A percentile compares a stretch with the other conserved stretches of the same genome.
Conservation (phyloP, 2,329 filamentous ascomycete genomes). For the Cercospora sp. region DNA sequence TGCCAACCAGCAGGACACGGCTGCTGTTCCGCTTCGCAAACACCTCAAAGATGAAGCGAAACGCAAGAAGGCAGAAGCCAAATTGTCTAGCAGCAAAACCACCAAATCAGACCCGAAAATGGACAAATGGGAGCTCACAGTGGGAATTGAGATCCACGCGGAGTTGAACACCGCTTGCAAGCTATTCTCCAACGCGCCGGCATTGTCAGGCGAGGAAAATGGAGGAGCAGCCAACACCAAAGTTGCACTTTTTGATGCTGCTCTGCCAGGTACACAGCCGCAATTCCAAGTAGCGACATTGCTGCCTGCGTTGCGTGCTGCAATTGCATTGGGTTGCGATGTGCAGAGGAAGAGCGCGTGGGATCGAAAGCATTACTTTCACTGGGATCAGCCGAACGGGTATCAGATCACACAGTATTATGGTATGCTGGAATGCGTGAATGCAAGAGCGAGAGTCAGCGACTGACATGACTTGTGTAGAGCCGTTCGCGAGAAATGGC, state of each 20-base stretch:
- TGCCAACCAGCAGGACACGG: constrained; percentile 26
- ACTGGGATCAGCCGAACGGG: constrained; percentile 93
- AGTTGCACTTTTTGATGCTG: constrained; percentile 83
- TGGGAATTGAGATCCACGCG: constrained; percentile 96
- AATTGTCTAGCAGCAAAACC: constrained; percentile 18
- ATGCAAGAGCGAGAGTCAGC: background rate
- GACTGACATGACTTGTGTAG: constrained; percentile 32
- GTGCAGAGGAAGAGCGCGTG: constrained; percentile 78
- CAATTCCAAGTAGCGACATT: constrained; percentile 78
- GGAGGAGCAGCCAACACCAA: constrained; percentile 71
- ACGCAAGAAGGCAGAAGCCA: constrained; percentile 23
- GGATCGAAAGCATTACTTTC: constrained; percentile 98
- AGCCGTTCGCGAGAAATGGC: constrained; percentile 68
- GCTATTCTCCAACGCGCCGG: constrained; percentile 71
- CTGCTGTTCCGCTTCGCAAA: constrained; percentile 40
- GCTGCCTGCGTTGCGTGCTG: constrained; percentile 85
- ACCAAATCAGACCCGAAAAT: constrained; percentile 29
- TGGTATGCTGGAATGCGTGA: constrained; percentile 38
- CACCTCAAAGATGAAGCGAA: constrained; percentile 46
- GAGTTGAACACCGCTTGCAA: constrained; percentile 88
- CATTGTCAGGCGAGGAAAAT: constrained; percentile 32
- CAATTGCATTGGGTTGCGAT: constrained; percentile 76
- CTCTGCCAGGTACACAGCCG: constrained; percentile 86
- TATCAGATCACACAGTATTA: constrained; percentile 99
- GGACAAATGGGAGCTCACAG: constrained; percentile 83